phyloP scores from a whole-genome alignment of 2,329 filamentous ascomycete species.

The Neopestalotiopsis sp. region DNA sequence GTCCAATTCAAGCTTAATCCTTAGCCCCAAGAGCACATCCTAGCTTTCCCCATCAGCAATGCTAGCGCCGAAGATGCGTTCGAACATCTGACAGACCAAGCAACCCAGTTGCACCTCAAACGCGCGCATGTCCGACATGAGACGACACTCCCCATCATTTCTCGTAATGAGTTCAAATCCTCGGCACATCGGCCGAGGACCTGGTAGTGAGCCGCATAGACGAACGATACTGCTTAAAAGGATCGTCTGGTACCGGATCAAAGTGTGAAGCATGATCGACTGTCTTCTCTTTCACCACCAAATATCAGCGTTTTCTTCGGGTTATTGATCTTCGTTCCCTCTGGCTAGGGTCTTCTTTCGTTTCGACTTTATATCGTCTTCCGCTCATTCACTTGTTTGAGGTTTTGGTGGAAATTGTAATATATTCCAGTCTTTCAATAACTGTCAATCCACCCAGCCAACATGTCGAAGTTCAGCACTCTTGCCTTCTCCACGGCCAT shows the following conservation, averaged over 20 bases:
- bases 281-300: constrained; percentile 15
- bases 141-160: not conserved
- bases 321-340: constrained; percentile 19
- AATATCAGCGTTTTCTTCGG: not conserved
- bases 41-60: not conserved
- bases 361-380: constrained; percentile 7
- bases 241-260: constrained; percentile 3
- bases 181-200: not conserved
- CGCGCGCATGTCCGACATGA: constrained; percentile 9
- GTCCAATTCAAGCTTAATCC: not conserved
- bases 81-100: not conserved
- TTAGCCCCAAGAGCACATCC: not conserved
- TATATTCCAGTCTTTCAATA: not conserved
- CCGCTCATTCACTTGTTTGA: constrained; percentile 10
- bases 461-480: constrained; percentile 17
- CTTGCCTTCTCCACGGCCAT: constrained; percentile 14
- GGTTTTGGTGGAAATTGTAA: not conserved
- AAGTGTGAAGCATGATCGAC: constrained; percentile 3
- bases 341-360: constrained; percentile 22
- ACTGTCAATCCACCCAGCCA: not conserved
- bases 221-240: not conserved
- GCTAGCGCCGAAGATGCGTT: not conserved
- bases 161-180: constrained; percentile 1
- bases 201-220: not conserved
- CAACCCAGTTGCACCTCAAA: constrained; percentile 9